Percentiles rank a stretch among this genome's conserved stretches.
phyloP scores from a whole-genome alignment of 306 rosid genomes.

The Castanopsis chinensis region DNA sequence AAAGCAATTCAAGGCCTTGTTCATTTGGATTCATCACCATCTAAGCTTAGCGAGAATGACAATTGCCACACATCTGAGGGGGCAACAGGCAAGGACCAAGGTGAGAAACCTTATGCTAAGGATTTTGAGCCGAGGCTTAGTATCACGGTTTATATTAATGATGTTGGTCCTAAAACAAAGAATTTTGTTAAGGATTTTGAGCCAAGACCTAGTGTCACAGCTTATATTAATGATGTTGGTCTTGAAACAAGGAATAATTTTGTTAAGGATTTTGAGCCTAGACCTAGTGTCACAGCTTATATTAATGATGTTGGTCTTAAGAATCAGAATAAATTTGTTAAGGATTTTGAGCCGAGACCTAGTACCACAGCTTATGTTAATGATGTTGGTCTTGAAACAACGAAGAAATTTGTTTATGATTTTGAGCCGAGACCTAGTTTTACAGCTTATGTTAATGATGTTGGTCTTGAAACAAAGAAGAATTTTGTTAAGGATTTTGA shows the following conservation, averaged over 20 bases:
- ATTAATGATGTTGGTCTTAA: neutral
- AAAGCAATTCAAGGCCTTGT: slow-evolving; percentile 17
- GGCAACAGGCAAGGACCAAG: neutral
- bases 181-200: slow-evolving; percentile 9
- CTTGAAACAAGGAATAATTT: neutral
- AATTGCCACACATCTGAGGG: neutral
- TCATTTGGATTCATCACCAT: neutral
- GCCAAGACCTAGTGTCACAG: neutral
- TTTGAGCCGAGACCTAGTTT: no score
- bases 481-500: neutral
- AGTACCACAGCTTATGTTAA: no score
- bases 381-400: neutral
- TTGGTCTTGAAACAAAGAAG: fast-evolving
- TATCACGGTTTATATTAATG: neutral
- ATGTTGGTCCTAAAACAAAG: neutral
- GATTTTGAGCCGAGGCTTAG: slow-evolving; percentile 27
- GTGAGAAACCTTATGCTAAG: neutral
- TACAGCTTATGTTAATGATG: no score
- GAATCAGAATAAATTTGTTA: neutral
- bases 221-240: neutral
- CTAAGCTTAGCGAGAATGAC: neutral
- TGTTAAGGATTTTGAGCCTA: slow-evolving; percentile 16
- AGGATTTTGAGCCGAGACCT: neutral
- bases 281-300: neutral
- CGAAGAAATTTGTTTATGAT: no score